Conservation (phyloP, 176 grass and related monocot species). For the Triticum monococcum region DNA sequence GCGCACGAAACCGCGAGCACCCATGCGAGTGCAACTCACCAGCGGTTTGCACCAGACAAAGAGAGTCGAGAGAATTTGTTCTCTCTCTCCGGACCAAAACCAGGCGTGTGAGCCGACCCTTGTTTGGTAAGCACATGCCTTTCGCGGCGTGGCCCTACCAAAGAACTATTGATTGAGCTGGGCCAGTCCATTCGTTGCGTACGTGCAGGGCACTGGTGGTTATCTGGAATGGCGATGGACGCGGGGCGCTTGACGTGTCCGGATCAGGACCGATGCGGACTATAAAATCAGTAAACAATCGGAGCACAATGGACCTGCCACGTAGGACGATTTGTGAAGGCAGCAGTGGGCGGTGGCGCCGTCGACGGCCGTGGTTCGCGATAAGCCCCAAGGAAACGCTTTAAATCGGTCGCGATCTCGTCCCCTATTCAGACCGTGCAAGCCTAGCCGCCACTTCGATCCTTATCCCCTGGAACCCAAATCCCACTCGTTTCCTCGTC, state of each 20-base stretch:
- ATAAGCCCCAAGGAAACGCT: slow-evolving; percentile 1
- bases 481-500: not conserved
- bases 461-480: slow-evolving; percentile 24
- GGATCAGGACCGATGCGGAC: not conserved
- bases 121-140: slow-evolving; percentile 24
- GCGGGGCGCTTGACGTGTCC: not conserved
- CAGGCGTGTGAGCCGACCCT: not conserved
- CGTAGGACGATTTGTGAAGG: not conserved
- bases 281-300: not conserved
- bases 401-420: not conserved
- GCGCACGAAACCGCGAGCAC: not conserved
- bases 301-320: not conserved
- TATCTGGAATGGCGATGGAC: not conserved
- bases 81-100: not conserved
- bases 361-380: not conserved
- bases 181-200: slow-evolving; percentile 1
- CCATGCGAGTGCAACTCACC: not conserved
- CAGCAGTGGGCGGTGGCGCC: not conserved
- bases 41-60: not conserved
- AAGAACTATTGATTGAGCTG: not conserved
- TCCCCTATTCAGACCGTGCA: not conserved
- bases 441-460: not conserved
- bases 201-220: not conserved
- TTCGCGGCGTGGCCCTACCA: slow-evolving; percentile 23
- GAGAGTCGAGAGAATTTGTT: not conserved